Base-by-base conservation (phyloP, 176 grass and related monocot species). In the Otatea glauca region DNA sequence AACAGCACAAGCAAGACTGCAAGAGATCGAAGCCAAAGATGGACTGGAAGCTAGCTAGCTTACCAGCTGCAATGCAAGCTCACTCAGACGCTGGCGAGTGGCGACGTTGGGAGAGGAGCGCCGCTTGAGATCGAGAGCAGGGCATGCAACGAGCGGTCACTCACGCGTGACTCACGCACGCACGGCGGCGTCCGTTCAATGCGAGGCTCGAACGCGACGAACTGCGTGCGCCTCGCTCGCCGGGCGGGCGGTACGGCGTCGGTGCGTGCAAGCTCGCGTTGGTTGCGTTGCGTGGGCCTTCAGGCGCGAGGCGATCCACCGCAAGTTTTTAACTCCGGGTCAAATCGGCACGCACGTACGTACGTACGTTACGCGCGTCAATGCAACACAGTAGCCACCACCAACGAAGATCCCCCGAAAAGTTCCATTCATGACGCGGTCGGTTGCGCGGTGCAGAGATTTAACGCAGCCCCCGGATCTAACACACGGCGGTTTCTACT, bases 371-470 rank as follows among this genome's bases (percentile, higher is more conserved):
- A 18, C 49, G 64, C 83, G 53, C 82, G 82, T 54, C 38, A 77
- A 69, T 37, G 74, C 83, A 23, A 14, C 38, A 32, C 49, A 44
- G 68, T 7, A 21, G 53, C 18, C 53, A 21, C 53, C 18, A 8
- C 53, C 18, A 41, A 38, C 37, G 1, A 21, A 5, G 35, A 56
- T 7, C 17, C 8, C 14, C 34, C 7, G 9, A 38, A 38, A 68
- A 68, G 35, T n/a, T 12, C 37, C 66, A 69, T 69, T 78, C 61
- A 86, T 12, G 47, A 18, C 51, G 20, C 75, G 84, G 84, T 72
- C 75, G n/a, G 75, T 32, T 27, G 69, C 41, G 42, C 21, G 60
- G 25, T 6, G 24, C 25, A 13, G 23, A 5, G 60, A 2, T 1
- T 27, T 13, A 14, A 29, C 60, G 60, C 48, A 1, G 48, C 13